A percentile compares a stretch with the other conserved stretches of the same genome.
phyloP scores from a whole-genome alignment of 768 basidiomycete species.

The Amanita jacksonii region DNA sequence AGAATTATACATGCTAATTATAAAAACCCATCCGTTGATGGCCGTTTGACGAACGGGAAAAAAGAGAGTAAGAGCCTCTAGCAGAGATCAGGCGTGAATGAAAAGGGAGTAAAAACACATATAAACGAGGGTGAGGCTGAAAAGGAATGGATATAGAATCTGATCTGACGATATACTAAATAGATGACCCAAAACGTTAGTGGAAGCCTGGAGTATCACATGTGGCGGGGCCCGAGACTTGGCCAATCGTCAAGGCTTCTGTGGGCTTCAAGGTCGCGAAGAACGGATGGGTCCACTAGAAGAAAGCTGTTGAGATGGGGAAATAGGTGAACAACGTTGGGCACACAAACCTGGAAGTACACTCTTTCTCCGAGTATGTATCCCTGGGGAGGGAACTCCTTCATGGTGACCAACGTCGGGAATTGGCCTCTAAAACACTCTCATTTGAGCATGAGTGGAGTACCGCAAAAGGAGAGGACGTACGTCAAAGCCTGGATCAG shows the following conservation, averaged over 20 bases:
- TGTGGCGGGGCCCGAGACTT: constrained; percentile 6
- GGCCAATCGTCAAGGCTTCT: constrained; percentile 60
- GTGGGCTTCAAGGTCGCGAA: constrained; percentile 83
- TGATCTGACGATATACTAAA: not conserved
- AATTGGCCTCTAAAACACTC: constrained; percentile 41
- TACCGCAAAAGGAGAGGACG: constrained; percentile 19
- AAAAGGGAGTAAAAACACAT: not conserved
- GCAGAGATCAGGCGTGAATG: constrained; percentile 1
- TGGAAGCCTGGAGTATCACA: constrained; percentile 3
- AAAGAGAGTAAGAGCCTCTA: no score
- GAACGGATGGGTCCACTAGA: constrained; percentile 77
- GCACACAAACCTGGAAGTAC: constrained; percentile 71
- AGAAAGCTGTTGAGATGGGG: constrained; percentile 13
- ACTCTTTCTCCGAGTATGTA: constrained; percentile 91
- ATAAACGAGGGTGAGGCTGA: not conserved
- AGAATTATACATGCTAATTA: no score
- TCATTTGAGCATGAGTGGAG: not conserved
- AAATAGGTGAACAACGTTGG: constrained; percentile 11
- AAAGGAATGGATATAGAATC: not conserved
- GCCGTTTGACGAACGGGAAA: not conserved
- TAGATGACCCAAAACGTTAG: no score
- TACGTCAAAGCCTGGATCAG: constrained; percentile 83
- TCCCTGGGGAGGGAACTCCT: constrained; percentile 48
- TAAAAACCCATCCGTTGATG: not conserved
- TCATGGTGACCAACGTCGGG: constrained; percentile 55